Conservation (phyloP, 306 rosid species). For the Albizia julibrissin region DNA sequence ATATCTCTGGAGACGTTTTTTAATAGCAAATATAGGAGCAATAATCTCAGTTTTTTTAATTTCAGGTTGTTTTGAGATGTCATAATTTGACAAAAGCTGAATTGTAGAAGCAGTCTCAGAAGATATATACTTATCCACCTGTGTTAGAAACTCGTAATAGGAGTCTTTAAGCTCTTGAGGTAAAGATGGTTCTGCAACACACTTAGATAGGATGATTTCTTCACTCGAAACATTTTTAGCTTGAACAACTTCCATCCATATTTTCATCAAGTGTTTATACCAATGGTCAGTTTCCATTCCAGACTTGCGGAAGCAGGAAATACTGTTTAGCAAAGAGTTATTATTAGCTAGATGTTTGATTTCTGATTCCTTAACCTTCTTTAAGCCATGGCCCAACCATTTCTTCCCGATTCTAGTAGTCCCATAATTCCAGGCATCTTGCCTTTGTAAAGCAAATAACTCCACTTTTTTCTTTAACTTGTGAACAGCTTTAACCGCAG, state of each 20-base stretch:
- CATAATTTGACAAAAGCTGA: slow-evolving; percentile 64
- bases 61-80: slow-evolving; percentile 42
- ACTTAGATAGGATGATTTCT: slow-evolving; percentile 63
- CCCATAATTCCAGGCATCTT: slow-evolving; percentile 77
- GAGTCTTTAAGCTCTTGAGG: slow-evolving; percentile 72
- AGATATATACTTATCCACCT: slow-evolving; percentile 65
- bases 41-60: slow-evolving; percentile 55
- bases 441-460: slow-evolving; percentile 69
- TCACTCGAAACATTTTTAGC: slow-evolving; percentile 61
- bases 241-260: slow-evolving; percentile 77
- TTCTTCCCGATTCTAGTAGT: slow-evolving; percentile 77
- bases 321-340: slow-evolving; percentile 55
- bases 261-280: slow-evolving; percentile 77
- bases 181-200: slow-evolving; percentile 70
- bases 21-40: slow-evolving; percentile 68
- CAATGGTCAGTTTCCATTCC: slow-evolving; percentile 99
- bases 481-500: slow-evolving; percentile 76
- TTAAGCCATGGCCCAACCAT: slow-evolving; percentile 90
- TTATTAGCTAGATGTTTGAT: slow-evolving; percentile 69
- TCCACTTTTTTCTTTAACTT: slow-evolving; percentile 82
- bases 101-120: slow-evolving; percentile 68
- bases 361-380: slow-evolving; percentile 93
- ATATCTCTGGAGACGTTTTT: slow-evolving; percentile 68
- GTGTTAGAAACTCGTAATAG: slow-evolving; percentile 65
- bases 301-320: slow-evolving; percentile 69